Evolutionary conservation across 106 monocot species (phyloP), one percentile per base, ranked within the genome.

Genomic region (Dendrobium chrysotoxum): DNA sequence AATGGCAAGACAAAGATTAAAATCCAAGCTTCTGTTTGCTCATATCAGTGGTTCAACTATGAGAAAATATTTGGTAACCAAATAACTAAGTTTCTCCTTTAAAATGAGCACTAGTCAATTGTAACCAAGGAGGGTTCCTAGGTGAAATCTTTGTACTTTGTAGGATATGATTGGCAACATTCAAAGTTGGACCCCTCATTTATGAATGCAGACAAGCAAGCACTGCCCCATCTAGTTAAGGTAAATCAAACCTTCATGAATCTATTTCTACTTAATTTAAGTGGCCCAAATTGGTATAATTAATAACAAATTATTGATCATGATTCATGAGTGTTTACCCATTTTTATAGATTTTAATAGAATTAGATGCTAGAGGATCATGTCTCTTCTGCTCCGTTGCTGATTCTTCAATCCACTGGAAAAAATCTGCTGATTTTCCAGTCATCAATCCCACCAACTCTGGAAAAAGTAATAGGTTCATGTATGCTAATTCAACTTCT

Each of bases 11-110:
- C 80, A 54, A 55, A 77, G 72, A 77, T 96, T 65, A 80, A 88
- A 40, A 12, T 96, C 46, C 85, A 87, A 47, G 88, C 86, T 4
- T 82, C 96, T 12, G 87, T 81, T 16, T 93, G 91, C 80, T 93
- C 96, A 50, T 96, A 96, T 84, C 81, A 81, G 46, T 93, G 96
- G 96, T 92, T 93, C 82, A 79, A 90, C 57, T 96, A 91, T 67
- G 77, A 86, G 16, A 96, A 85, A 58, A 87, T 91, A 87, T 92
- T 96, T 61, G 96, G 96, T 95, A 89, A 38, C 11, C 70, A 71
- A 65, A 18, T 15, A 65, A 28, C 7, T 18, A 70, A 26, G 9
- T 10, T 28, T 35, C 3, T 73, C 10, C 10, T 70, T 13, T 31
- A 50, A 50, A 50, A 50, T 13, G 11, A 50, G 50, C 11, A 3